These are phyloP conservation scores for Pyropia yezoensis DNA, from an alignment of 23 red algal species.

Conservation along the genomic window DNA sequence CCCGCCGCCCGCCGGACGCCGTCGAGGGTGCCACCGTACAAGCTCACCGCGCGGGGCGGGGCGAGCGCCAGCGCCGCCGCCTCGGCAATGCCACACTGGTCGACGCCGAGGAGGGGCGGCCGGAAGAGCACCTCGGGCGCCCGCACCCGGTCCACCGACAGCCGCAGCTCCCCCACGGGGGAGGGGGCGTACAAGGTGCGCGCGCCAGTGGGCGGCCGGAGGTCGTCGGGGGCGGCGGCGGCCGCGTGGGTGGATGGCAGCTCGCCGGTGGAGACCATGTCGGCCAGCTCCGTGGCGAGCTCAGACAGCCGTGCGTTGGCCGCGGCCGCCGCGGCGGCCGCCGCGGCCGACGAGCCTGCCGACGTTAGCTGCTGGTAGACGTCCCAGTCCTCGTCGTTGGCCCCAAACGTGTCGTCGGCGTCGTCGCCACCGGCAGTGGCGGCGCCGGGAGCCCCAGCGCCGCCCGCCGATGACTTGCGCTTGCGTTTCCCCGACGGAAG, in stretches of 20 bases:
- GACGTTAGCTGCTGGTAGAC: conserved; percentile 63
- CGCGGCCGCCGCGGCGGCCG: conserved; percentile 44
- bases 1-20: conserved; percentile 11
- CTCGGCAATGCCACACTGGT: conserved; percentile 63
- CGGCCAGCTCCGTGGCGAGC: conserved; percentile 44
- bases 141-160: conserved; percentile 49
- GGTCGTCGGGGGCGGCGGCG: not conserved
- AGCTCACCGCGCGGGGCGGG: not conserved
- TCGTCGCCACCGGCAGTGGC: conserved; percentile 7
- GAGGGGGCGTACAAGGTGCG: conserved; percentile 42
- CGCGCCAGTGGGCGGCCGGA: conserved; percentile 22
- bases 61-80: conserved; percentile 16
- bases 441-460: not conserved
- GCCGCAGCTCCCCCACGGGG: conserved; percentile 24
- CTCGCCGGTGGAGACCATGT: conserved; percentile 44
- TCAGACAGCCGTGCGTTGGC: conserved; percentile 27
- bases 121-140: conserved; percentile 56
- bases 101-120: conserved; percentile 50
- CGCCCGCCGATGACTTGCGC: not conserved
- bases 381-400: conserved; percentile 70
- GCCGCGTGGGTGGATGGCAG: conserved; percentile 14
- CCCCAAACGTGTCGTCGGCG: conserved; percentile 59
- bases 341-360: conserved; percentile 26
- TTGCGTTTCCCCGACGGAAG: not conserved
- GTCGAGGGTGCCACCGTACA: not conserved